Evolutionary conservation across 2,329 filamentous ascomycete species (phyloP), one percentile per base, ranked within the genome.

Genomic region (Dendryphion nanum): DNA sequence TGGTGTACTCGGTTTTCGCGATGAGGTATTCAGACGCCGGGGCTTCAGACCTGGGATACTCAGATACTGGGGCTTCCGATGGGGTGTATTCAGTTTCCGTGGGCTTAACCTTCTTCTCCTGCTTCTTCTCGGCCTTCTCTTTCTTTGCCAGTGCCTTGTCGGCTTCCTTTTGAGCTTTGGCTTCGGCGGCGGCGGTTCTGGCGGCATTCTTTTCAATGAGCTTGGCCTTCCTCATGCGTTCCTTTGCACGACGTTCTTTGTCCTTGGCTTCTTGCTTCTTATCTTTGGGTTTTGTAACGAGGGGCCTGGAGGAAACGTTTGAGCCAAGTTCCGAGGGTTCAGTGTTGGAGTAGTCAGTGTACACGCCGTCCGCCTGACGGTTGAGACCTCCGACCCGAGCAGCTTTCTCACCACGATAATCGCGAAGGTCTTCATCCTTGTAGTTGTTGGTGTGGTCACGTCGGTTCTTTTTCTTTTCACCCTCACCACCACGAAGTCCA

Each of bases 381-480:
- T 97, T 97, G 64, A 97, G 72, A 15, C 91, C 91, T 23, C 91
- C 91, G 2, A 97, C 89, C 35, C 86, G 79, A 1, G 91, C 91
- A 2, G 89, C 74, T 63, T 84, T 87, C 70, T 97, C 91, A 58
- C 89, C 78, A 17, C 90, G 86, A 72, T 97, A 97, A 21, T 81
- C 81, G 41, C 85, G 81, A 39, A 97, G 79, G 43, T 93, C 84
- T 32, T 66, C 66, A 50, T 76, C 73, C 28, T 59, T 39, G 63
- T 67, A 43, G 53, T 77, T 73, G 52, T 78, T 76, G 60, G 77
- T 75, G 41, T 74, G 68, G 48, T 75, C 74, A 45, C 67, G 68
- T 39, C 67, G 63, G 16, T 76, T 68, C 54, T 75, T 74, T 59
- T 82, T 75, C 52, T 59, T 60, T 6, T 51, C 75, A 63, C 77